Evolutionary conservation across 108 stramenopile species (phyloP).

Genomic region (Conticribra guillardii): DNA sequence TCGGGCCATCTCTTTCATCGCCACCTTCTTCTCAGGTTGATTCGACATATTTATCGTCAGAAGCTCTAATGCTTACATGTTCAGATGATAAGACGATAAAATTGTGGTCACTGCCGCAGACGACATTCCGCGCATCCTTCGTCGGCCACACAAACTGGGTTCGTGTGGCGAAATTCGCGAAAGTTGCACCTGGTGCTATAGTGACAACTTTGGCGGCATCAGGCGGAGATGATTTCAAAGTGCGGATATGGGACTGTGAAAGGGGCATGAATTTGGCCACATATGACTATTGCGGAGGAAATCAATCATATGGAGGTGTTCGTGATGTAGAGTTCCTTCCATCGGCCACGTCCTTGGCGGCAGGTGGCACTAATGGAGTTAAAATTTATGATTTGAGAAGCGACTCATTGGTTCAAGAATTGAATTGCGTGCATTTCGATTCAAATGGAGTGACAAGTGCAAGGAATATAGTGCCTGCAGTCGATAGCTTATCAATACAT

Average conservation of each 20-base stretch:
- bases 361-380: constrained; percentile 1
- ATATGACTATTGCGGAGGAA: not conserved
- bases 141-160: constrained; percentile 17
- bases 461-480: too few relatives aligned
- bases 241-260: constrained; percentile 8
- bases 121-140: not conserved
- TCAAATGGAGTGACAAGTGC: not conserved
- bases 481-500: not conserved
- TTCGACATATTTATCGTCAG: not conserved
- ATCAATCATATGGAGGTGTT: not conserved
- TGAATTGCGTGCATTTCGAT: not conserved
- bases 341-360: not conserved
- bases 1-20: not conserved
- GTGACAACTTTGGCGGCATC: constrained; percentile 1
- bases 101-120: constrained; percentile 7
- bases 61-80: constrained; percentile 1
- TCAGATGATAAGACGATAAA: constrained; percentile 11
- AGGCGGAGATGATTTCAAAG: constrained; percentile 2
- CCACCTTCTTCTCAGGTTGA: not conserved
- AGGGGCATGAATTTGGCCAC: not conserved
- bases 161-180: not conserved
- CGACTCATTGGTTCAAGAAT: not conserved
- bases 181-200: not conserved
- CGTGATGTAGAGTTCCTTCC: not conserved
- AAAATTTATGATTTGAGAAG: constrained; percentile 12